Conservation (phyloP, 805 yeast genomes). For the Spathaspora girioi region DNA sequence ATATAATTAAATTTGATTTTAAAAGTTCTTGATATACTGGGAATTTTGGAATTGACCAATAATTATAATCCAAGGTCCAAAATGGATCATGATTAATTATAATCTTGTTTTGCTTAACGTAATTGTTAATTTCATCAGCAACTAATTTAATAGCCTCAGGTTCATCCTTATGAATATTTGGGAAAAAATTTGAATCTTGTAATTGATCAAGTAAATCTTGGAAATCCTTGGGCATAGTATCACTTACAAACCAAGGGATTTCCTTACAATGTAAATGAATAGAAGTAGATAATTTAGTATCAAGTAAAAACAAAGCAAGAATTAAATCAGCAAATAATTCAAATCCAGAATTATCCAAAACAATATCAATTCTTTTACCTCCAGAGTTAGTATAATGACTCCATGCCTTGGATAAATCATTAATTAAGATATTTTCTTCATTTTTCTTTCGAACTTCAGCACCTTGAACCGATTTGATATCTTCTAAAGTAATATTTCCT, state of each 20-base stretch:
- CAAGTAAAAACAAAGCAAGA: slow-evolving; percentile 43
- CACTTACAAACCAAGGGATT: slow-evolving; percentile 97
- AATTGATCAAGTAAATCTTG: slow-evolving; percentile 55
- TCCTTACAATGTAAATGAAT: slow-evolving; percentile 84
- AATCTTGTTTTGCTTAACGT: slow-evolving; percentile 18
- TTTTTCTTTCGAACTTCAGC: slow-evolving; percentile 80
- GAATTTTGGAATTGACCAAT: slow-evolving; percentile 72
- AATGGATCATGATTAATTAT: slow-evolving; percentile 53
- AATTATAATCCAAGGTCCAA: slow-evolving; percentile 83
- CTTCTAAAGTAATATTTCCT: slow-evolving; percentile 78
- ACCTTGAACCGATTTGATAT: slow-evolving; percentile 88
- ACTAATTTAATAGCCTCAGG: slow-evolving; percentile 19
- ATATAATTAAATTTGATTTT: slow-evolving; percentile 67
- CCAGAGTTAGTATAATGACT: slow-evolving; percentile 29
- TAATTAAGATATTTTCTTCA: slow-evolving; percentile 71
- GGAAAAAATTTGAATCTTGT: slow-evolving; percentile 48
- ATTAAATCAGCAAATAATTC: slow-evolving; percentile 60
- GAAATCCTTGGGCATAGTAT: slow-evolving; percentile 84
- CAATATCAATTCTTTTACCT: slow-evolving; percentile 65
- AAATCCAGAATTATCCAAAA: slow-evolving; percentile 92
- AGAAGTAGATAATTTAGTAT: slow-evolving; percentile 57
- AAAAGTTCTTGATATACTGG: slow-evolving; percentile 58
- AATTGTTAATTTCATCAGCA: slow-evolving; percentile 17
- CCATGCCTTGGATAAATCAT: slow-evolving; percentile 76
- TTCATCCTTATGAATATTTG: slow-evolving; percentile 26